phyloP scores from a whole-genome alignment of 306 rosid genomes.

The Quercus engelmannii region DNA sequence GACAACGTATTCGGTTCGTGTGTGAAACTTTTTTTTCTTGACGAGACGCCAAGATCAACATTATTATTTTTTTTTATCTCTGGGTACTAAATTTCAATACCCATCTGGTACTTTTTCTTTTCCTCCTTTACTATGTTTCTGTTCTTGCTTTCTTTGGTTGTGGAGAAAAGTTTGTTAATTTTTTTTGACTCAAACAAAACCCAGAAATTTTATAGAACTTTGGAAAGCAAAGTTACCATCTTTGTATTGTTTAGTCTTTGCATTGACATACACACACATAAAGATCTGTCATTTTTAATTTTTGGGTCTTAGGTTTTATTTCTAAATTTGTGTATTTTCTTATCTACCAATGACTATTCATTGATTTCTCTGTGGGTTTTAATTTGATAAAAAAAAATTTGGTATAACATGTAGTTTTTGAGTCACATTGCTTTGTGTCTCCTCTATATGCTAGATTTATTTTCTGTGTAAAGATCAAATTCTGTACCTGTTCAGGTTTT shows the following conservation, averaged over 20 bases:
- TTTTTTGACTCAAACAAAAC: not conserved
- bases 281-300: not conserved
- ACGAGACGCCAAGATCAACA: not conserved
- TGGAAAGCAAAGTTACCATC: too few relatives aligned
- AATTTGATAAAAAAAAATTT: not conserved
- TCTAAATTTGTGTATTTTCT: not conserved
- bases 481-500: not conserved
- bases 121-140: not conserved
- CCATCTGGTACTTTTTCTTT: not conserved
- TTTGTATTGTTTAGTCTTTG: not conserved
- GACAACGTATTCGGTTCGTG: not conserved
- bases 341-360: not conserved
- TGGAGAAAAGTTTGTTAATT: not conserved
- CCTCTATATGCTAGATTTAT: not conserved
- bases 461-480: not conserved
- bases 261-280: not conserved
- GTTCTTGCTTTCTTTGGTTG: not conserved
- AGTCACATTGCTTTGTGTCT: not conserved
- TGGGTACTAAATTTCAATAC: conserved; percentile 6
- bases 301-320: not conserved
- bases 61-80: not conserved
- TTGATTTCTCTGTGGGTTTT: not conserved
- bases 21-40: not conserved
- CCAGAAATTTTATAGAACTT: too few relatives aligned
- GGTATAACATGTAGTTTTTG: not conserved